Evolutionary conservation across 2,329 filamentous ascomycete species (phyloP).

Genomic region (Xylariales sp.): DNA sequence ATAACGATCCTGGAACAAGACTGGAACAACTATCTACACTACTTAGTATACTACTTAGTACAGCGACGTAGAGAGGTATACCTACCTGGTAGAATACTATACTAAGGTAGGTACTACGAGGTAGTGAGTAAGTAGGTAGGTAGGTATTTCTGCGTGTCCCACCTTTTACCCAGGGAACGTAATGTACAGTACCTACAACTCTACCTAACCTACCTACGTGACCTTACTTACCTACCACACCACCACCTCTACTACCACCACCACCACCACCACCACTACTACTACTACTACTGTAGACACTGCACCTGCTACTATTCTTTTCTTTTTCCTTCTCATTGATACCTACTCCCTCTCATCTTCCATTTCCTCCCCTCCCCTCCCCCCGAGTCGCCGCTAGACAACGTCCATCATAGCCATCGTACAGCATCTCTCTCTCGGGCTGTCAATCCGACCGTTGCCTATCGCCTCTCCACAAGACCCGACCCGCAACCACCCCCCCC

Average conservation of each 20-base stretch:
- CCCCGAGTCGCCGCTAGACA: constrained; percentile 38
- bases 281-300: constrained; percentile 1
- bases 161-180: constrained; percentile 31
- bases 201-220: constrained; percentile 9
- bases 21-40: too few species aligned
- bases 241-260: too few species aligned
- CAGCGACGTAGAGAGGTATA: too few species aligned
- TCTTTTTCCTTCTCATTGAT: constrained; percentile 29
- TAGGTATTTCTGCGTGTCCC: constrained; percentile 16
- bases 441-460: constrained; percentile 44
- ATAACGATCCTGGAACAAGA: too few species aligned
- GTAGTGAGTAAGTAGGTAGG: background rate
- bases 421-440: constrained; percentile 40
- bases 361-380: constrained; percentile 30
- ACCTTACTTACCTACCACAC: too few species aligned
- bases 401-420: constrained; percentile 39
- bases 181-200: constrained; percentile 22
- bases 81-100: too few species aligned
- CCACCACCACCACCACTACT: too few species aligned
- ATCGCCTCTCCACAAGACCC: constrained; percentile 38
- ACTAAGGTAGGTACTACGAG: too few species aligned
- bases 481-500: constrained; percentile 34
- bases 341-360: constrained; percentile 27
- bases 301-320: constrained; percentile 34
- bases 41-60: too few species aligned